Conservation (phyloP, 1,284 basidiomycete species). For the Marasmius sp. region DNA sequence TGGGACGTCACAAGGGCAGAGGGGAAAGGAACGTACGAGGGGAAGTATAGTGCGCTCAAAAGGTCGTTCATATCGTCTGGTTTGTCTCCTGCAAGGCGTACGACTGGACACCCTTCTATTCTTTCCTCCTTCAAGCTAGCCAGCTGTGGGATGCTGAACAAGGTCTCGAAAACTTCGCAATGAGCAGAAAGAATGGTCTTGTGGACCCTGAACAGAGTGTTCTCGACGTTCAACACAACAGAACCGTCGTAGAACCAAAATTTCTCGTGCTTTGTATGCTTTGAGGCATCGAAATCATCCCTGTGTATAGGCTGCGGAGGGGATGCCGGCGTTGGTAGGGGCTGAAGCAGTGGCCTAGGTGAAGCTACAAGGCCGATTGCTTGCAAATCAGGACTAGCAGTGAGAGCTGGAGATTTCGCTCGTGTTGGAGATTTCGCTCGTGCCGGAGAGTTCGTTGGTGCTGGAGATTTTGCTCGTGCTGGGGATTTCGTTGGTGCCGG, state of each 20-base stretch:
- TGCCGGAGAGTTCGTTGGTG: too few species aligned
- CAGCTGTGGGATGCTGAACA: conserved; percentile 43
- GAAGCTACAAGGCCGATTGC: too few species aligned
- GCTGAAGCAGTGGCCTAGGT: too few species aligned
- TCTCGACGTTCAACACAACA: conserved; percentile 33
- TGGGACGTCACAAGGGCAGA: neutral
- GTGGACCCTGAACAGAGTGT: conserved; percentile 36
- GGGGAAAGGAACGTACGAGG: conserved; percentile 8
- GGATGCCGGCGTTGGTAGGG: too few species aligned
- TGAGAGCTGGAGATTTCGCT: too few species aligned
- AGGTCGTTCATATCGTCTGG: conserved; percentile 9
- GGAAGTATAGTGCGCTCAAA: conserved; percentile 11
- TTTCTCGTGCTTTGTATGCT: conserved; percentile 10
- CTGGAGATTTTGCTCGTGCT: too few species aligned
- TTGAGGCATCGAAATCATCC: neutral
- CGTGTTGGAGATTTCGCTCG: too few species aligned
- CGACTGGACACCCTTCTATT: conserved; percentile 11
- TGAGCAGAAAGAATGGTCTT: conserved; percentile 38
- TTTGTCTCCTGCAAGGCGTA: conserved; percentile 4
- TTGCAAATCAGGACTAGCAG: too few species aligned
- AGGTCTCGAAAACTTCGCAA: conserved; percentile 36
- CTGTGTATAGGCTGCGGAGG: neutral
- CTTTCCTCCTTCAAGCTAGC: neutral
- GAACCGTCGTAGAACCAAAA: conserved; percentile 44
- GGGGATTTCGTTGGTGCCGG: too few species aligned